A percentile compares a stretch with the other conserved stretches of the same genome.
phyloP scores from a whole-genome alignment of 73 alveolate species.

The Paramecium tetraurelia region DNA sequence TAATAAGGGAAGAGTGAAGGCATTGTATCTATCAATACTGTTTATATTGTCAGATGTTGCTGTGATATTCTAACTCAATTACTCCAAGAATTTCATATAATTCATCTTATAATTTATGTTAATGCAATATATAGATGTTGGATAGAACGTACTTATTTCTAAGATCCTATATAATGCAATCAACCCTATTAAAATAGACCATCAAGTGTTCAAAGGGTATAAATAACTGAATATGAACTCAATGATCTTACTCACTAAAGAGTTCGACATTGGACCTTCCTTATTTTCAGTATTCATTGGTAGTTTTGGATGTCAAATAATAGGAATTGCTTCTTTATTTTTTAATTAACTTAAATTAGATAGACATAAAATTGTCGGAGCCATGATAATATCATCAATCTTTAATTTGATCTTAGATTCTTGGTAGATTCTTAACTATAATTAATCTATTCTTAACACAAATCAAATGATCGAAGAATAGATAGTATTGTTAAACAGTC shows the following conservation, averaged over 20 bases:
- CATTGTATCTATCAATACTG: neutral
- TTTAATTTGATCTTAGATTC: neutral
- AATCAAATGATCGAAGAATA: neutral
- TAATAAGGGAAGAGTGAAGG: neutral
- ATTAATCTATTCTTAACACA: neutral
- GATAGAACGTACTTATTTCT: neutral
- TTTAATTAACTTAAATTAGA: neutral
- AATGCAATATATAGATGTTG: neutral
- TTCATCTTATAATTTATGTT: neutral
- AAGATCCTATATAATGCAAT: neutral
- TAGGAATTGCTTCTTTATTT: slow-evolving; percentile 8
- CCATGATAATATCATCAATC: neutral
- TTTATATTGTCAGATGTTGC: neutral
- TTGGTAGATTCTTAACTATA: neutral
- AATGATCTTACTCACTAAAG: neutral
- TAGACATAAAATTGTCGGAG: neutral
- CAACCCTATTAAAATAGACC: neutral
- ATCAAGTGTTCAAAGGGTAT: neutral
- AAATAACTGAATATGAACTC: slow-evolving; percentile 23
- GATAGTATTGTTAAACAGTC: neutral
- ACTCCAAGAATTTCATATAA: neutral
- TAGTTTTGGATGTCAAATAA: neutral
- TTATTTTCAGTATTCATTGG: slow-evolving; percentile 11
- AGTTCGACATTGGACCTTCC: slow-evolving; percentile 18
- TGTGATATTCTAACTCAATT: neutral